These are phyloP conservation scores for Mariannaea sp. DNA, from an alignment of 2,329 filamentous ascomycete species.

Conservation along the genomic window DNA sequence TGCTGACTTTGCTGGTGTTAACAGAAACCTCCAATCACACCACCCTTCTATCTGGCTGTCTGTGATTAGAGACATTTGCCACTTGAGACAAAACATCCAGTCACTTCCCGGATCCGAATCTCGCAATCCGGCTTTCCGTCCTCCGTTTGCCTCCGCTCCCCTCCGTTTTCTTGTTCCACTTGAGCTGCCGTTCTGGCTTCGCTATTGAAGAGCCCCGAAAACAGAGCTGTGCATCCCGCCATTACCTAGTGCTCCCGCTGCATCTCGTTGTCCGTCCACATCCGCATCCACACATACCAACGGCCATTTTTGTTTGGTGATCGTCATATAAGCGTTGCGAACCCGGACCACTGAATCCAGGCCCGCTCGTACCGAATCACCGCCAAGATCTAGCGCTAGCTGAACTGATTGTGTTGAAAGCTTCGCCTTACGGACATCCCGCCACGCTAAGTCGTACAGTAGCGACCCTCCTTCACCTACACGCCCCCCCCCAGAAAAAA, in stretches of 20 bases:
- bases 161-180: background rate
- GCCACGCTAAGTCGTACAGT: conserved; percentile 39
- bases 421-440: conserved; percentile 39
- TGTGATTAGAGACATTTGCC: conserved; percentile 25
- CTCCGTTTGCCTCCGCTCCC: background rate
- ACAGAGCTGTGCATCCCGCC: conserved; percentile 30
- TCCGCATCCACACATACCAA: conserved; percentile 7
- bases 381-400: conserved; percentile 12
- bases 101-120: conserved; percentile 29
- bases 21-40: conserved; percentile 23
- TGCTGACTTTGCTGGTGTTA: conserved; percentile 17
- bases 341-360: conserved; percentile 10
- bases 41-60: conserved; percentile 15
- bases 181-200: conserved; percentile 35
- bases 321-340: conserved; percentile 12
- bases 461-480: conserved; percentile 25
- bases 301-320: conserved; percentile 8
- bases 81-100: conserved; percentile 12
- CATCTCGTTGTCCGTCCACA: conserved; percentile 7
- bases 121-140: conserved; percentile 23
- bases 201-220: conserved; percentile 36
- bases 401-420: conserved; percentile 22
- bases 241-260: conserved; percentile 24
- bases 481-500: conserved; percentile 21
- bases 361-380: background rate